These are phyloP conservation scores for Gracilaria domingensis DNA, from an alignment of 23 red algal species.

Conservation along the genomic window DNA sequence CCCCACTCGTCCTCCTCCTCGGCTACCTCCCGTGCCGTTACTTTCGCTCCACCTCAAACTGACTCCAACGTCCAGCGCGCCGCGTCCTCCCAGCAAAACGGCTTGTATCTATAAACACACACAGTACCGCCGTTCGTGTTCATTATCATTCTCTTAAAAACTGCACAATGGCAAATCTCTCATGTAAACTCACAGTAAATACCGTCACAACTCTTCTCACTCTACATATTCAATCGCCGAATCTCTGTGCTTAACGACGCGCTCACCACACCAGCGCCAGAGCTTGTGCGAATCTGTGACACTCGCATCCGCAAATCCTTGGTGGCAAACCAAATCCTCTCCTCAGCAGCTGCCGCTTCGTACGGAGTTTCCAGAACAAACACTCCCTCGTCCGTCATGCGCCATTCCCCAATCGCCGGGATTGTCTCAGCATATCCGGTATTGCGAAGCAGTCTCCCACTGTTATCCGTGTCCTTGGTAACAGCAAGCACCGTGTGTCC, in stretches of 20 bases:
- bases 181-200: not conserved
- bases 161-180: not conserved
- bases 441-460: conserved; percentile 70
- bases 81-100: not conserved
- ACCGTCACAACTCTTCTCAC: not conserved
- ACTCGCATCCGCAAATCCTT: conserved; percentile 79
- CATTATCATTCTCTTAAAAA: not conserved
- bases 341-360: conserved; percentile 82
- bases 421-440: conserved; percentile 80
- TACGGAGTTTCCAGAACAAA: conserved; percentile 85
- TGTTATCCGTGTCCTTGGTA: conserved; percentile 38
- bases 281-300: conserved; percentile 72
- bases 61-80: not conserved
- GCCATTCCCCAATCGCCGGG: conserved; percentile 81
- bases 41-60: conserved; percentile 13
- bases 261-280: conserved; percentile 71
- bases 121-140: not conserved
- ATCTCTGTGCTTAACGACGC: conserved; percentile 85
- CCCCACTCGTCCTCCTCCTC: not conserved
- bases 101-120: not conserved
- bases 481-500: conserved; percentile 63
- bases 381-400: conserved; percentile 75
- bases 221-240: conserved; percentile 53
- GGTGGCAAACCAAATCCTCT: conserved; percentile 90
- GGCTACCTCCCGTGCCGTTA: not conserved